These are phyloP conservation scores for Candida insectorum DNA, from an alignment of 805 yeast genomes.

Conservation along the genomic window DNA sequence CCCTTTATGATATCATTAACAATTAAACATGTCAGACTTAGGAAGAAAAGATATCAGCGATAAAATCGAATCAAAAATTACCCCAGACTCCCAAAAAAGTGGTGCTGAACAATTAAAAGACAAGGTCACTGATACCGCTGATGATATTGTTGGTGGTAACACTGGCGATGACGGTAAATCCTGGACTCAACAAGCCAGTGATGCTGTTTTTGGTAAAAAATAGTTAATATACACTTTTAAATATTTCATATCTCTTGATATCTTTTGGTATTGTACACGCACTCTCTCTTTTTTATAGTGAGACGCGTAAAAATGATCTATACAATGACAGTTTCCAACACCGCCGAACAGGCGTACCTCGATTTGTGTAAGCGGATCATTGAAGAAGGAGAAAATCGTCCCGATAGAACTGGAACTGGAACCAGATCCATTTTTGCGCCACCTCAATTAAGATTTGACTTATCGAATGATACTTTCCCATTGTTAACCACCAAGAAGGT, in stretches of 20 bases:
- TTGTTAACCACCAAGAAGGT: conserved; percentile 90
- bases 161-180: conserved; percentile 35
- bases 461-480: conserved; percentile 75
- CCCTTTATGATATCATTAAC: background rate
- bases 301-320: too few relatives aligned
- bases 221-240: too few relatives aligned
- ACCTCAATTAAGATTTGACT: conserved; percentile 83
- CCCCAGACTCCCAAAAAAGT: conserved; percentile 42
- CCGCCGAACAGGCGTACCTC: conserved; percentile 82
- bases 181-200: conserved; percentile 41
- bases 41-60: conserved; percentile 43
- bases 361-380: conserved; percentile 77
- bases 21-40: conserved; percentile 33
- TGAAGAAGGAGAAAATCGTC: conserved; percentile 82
- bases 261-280: too few relatives aligned
- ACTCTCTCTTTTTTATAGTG: too few relatives aligned
- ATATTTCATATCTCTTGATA: too few relatives aligned
- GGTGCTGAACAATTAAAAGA: conserved; percentile 35
- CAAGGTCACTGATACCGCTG: conserved; percentile 32
- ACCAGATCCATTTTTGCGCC: conserved; percentile 91
- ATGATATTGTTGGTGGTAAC: conserved; percentile 35
- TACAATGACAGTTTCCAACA: conserved; percentile 29
- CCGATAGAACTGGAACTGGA: conserved; percentile 98
- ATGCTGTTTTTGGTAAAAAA: conserved; percentile 41
- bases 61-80: conserved; percentile 34